Evolutionary conservation across 768 basidiomycete species (phyloP), one percentile per base, ranked within the genome.

Genomic region (Boletales sp.): DNA sequence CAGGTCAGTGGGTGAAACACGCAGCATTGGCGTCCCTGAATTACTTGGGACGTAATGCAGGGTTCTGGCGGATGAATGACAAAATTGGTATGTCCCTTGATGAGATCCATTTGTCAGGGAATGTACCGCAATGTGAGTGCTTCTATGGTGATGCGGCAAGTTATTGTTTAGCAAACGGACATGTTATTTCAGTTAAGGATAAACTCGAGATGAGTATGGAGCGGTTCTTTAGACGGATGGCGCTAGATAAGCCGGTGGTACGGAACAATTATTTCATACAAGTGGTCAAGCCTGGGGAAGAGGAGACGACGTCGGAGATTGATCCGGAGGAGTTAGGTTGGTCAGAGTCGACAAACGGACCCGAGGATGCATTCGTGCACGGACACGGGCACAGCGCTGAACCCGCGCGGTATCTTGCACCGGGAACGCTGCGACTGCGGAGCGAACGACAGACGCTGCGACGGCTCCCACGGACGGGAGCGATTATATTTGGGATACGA

Each of bases 31-130:
- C 12, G 30, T 44, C 8, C 33, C 45, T 53, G 40, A 9, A 4
- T 45, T 38, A 4, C 9, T 43, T 44, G 18, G 34, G 5, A 53
- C 51, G 49, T 53, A 38, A 53, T 32, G 37, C 59, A 86, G 88
- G 88, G 19, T 83, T 80, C 54, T 90, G 88, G 89, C 76, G 87
- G 15, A 74, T 90, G 69, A 63, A 76, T 55, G 87, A 90, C 67
- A 90, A 90, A 70, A 79, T 87, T 47, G 90, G 87, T 8, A 71
- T 83, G 58, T 73, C 82, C 18, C 70, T 90, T 34, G 82, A 87
- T 47, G 82, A 87, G 47, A 88, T 90, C 38, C 87, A 90, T 66
- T 66, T 72, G 48, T 72, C 75, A 25, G 87, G 89, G 25, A 71
- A 83, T 59, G 88, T 90, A 35, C 86, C 87, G 15, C 80, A 80